Evolutionary conservation across 257 asterid species (phyloP).

Genomic region (Plantago ovata): DNA sequence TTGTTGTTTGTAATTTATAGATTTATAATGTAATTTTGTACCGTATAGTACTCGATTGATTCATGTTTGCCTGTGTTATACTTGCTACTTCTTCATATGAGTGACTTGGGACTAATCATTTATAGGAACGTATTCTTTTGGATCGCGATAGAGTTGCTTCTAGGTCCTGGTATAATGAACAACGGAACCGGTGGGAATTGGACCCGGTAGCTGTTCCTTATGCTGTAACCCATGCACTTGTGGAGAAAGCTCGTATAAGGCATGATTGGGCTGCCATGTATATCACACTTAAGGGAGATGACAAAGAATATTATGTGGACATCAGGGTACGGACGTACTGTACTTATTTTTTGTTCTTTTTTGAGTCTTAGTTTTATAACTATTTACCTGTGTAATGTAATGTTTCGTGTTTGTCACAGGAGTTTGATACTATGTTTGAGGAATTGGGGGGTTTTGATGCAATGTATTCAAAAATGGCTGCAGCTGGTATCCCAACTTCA

Average conservation of each 20-base stretch:
- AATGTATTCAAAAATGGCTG: slow-evolving; percentile 78
- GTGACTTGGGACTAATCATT: slow-evolving; percentile 22
- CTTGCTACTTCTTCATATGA: slow-evolving; percentile 13
- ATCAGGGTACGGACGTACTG: slow-evolving; percentile 55
- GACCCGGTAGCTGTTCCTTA: slow-evolving; percentile 93
- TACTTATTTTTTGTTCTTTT: slow-evolving; percentile 16
- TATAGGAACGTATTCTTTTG: slow-evolving; percentile 71
- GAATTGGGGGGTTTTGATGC: slow-evolving; percentile 97
- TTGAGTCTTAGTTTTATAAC: not conserved
- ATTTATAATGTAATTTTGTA: not conserved
- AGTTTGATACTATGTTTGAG: slow-evolving; percentile 76
- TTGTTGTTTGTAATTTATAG: slow-evolving; percentile 1
- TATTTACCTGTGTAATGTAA: slow-evolving; percentile 16
- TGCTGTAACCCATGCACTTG: slow-evolving; percentile 80
- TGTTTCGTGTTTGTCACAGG: slow-evolving; percentile 43
- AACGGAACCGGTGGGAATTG: slow-evolving; percentile 84
- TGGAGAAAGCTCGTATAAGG: slow-evolving; percentile 88
- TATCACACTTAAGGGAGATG: slow-evolving; percentile 76
- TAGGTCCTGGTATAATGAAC: slow-evolving; percentile 85
- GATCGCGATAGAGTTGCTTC: slow-evolving; percentile 92
- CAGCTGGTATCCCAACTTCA: slow-evolving; percentile 73
- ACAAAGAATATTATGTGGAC: slow-evolving; percentile 76
- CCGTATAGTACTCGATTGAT: not conserved
- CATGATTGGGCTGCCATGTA: slow-evolving; percentile 94
- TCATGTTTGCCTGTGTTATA: slow-evolving; percentile 22